Percentiles rank a stretch among this genome's conserved stretches.
These are phyloP conservation scores for Cryptococcus neoformans DNA, from an alignment of 1,284 basidiomycete genomes.

Conservation along the genomic window DNA sequence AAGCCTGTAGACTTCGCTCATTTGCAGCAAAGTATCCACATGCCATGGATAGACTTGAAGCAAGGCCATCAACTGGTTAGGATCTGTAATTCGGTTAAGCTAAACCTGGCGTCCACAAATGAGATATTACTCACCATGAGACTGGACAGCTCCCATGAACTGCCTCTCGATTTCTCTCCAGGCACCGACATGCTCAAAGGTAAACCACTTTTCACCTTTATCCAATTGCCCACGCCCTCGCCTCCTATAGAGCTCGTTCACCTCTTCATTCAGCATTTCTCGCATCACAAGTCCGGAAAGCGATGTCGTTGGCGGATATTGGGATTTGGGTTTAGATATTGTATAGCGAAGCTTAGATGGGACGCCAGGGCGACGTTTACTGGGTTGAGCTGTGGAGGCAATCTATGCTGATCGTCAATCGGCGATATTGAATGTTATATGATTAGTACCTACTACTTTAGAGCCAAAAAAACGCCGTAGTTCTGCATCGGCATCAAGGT, in stretches of 20 bases:
- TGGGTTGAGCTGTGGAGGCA: constrained; percentile 26
- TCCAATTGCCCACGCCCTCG: constrained; percentile 51
- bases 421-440: neutral
- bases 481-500: constrained; percentile 83
- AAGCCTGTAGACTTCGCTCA: constrained; percentile 71
- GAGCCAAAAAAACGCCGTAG: constrained; percentile 88
- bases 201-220: constrained; percentile 73
- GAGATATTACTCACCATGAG: constrained; percentile 60
- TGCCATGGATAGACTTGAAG: constrained; percentile 65
- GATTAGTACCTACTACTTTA: constrained; percentile 62
- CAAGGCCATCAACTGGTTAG: constrained; percentile 53
- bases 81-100: constrained; percentile 35
- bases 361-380: constrained; percentile 27
- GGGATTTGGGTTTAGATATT: constrained; percentile 44
- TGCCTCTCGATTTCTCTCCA: constrained; percentile 75
- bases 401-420: constrained; percentile 16
- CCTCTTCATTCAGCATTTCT: constrained; percentile 58
- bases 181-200: constrained; percentile 74
- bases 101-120: neutral
- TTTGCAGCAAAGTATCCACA: constrained; percentile 82
- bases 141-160: constrained; percentile 74
- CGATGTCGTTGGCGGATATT: constrained; percentile 50
- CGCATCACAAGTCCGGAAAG: constrained; percentile 62
- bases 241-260: constrained; percentile 51
- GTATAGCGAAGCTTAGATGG: constrained; percentile 37